Base-by-base conservation (phyloP, 1,284 basidiomycete genomes). In the Ganoderma multipileum region DNA sequence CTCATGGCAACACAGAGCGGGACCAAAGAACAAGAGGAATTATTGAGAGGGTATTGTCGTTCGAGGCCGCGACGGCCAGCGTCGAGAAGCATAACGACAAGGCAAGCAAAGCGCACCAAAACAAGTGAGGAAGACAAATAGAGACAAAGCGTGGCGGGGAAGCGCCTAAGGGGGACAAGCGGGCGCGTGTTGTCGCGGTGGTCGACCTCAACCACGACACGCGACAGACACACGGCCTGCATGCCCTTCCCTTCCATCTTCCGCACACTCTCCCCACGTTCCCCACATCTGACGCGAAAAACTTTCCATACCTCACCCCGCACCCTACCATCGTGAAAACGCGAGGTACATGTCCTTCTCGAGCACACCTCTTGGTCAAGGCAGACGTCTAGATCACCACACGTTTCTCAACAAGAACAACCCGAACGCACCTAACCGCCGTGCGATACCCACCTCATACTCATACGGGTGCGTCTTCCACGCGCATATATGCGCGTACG, bases 351-450 rank as follows among this genome's bases (percentile, higher is more conserved):
- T 94, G 92, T 93, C 92, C 81, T 94, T 94, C 88, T 86, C 91
- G 79, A 87, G 89, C 80, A 93, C 91, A 80, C 91, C 92, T 67
- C 82, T 93, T 74, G 90, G 89, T 82, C 90, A 93, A 89, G 90
- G 89, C 84, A 91, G 90, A 86, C 89, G 92, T 83, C 87, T 93
- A 78, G 91, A 93, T 86, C 91, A 90, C 79, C 83, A 85, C 78
- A 85, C 91, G 67, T 93, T 94, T 78, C 87, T 92, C 78, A 90
- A 89, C 73, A 92, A 91, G 82, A 83, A 76, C 65, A 67, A 73
- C 70, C 58, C 75, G 72, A 79, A 79, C 73, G 79, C 79, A 64
- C 78, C 82, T 42, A 78, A 80, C 30, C 79, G 79, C 65, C 81
- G 81, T 68, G 76, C 82, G 28, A 80, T 84, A 30, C 85, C 88